Percentiles rank a stretch among this genome's conserved stretches.
Conservation (phyloP, 2,329 filamentous ascomycete genomes). For the Aspergillus piperis region DNA sequence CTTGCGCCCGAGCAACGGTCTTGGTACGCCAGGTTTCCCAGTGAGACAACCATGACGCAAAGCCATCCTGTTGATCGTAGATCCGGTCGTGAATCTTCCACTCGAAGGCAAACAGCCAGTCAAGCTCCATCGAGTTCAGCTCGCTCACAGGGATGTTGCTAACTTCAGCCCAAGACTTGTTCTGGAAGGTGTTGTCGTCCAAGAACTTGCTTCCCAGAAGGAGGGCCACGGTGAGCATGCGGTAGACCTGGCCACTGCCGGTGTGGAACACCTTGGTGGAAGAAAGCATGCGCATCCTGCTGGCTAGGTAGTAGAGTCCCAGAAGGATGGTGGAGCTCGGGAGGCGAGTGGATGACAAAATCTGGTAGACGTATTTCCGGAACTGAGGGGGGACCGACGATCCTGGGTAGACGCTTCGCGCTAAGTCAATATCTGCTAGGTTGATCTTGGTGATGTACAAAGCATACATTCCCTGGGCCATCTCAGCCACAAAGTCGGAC, state of each 20-base stretch:
- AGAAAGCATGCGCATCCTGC: conserved; percentile 75
- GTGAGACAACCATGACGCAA: conserved; percentile 64
- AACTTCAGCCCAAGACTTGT: conserved; percentile 93
- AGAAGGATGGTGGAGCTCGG: conserved; percentile 89
- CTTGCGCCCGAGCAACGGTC: conserved; percentile 49
- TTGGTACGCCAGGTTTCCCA: conserved; percentile 66
- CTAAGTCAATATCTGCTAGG: conserved; percentile 64
- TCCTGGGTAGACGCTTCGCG: conserved; percentile 64
- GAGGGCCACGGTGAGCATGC: conserved; percentile 80
- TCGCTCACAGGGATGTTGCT: conserved; percentile 84
- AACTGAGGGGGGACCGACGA: conserved; percentile 70
- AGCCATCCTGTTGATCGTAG: conserved; percentile 69
- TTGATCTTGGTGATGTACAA: conserved; percentile 57
- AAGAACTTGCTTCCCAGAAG: conserved; percentile 92
- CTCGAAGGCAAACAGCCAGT: conserved; percentile 80
- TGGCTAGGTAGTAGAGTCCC: conserved; percentile 85
- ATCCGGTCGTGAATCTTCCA: conserved; percentile 88
- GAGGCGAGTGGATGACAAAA: conserved; percentile 84
- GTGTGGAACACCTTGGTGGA: conserved; percentile 56
- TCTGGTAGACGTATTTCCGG: conserved; percentile 88
- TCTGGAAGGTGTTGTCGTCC: conserved; percentile 97
- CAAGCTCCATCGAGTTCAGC: conserved; percentile 80
- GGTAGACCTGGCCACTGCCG: conserved; percentile 73
- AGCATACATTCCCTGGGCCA: conserved; percentile 73
- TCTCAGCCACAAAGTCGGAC: conserved; percentile 92